Conservation (phyloP, 208 protist genomes). For the Lotmaria passim region DNA sequence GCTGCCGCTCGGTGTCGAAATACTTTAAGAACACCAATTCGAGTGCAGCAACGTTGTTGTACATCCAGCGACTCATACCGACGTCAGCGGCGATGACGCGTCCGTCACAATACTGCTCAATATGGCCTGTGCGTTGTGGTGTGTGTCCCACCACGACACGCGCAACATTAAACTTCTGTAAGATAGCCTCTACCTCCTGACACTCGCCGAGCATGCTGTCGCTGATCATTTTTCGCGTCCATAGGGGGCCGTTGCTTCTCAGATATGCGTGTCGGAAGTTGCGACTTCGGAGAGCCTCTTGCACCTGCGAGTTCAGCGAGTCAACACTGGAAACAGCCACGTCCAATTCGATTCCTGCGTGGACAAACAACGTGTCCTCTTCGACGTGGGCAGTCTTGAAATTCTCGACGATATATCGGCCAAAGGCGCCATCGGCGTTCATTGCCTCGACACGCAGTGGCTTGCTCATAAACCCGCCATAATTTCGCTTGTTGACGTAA, state of each 20-base stretch:
- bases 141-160: constrained; percentile 85
- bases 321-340: constrained; percentile 34
- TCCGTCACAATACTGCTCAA: constrained; percentile 68
- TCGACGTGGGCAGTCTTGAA: constrained; percentile 61
- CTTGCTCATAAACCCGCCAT: constrained; percentile 61
- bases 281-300: constrained; percentile 37
- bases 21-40: constrained; percentile 55
- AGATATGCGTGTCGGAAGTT: constrained; percentile 44
- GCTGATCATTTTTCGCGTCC: constrained; percentile 74
- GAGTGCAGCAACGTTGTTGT: constrained; percentile 61
- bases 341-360: constrained; percentile 60
- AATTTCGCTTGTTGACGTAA: constrained; percentile 65
- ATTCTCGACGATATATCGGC: constrained; percentile 67
- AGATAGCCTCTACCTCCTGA: constrained; percentile 35
- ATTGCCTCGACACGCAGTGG: constrained; percentile 53
- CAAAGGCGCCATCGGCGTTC: constrained; percentile 50
- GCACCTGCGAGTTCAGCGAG: constrained; percentile 52
- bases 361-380: constrained; percentile 64
- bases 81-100: constrained; percentile 75
- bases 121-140: constrained; percentile 50
- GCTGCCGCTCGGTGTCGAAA: constrained; percentile 14
- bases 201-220: constrained; percentile 62
- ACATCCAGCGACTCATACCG: constrained; percentile 79
- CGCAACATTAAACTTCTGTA: constrained; percentile 40
- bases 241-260: constrained; percentile 63